Evolutionary conservation across 306 rosid species (phyloP), one percentile per base, ranked within the genome.

Genomic region (Cicer cuneatum): DNA sequence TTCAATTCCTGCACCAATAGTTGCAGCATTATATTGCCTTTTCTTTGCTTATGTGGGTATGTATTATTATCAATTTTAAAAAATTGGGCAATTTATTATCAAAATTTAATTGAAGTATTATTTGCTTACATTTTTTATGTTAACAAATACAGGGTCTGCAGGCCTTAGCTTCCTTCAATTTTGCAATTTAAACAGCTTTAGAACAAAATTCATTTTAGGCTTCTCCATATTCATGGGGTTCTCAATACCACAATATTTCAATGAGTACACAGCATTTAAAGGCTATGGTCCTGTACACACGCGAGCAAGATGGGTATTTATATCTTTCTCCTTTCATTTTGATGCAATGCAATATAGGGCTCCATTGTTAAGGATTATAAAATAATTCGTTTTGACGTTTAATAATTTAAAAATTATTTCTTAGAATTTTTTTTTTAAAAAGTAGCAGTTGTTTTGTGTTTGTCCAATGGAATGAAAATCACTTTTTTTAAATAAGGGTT

Each of bases 41-140:
- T 91, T 93, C 96, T 93, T 93, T 74, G 98, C 98, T 79, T 93
- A 91, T 54, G 97, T 91, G 56, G 98, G 98, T 93, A 85, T 11
- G 98, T 79, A 16, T 72, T 16, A 73, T 37, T 13, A 38, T 69
- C 48, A 80, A 80, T 68, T 33, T 16, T 19, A 71, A 66, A 68
- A 76, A 71, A 12, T 24, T n/a, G 2, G n/a, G 8, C 1, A 11
- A 40, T 2, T 65, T 58, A 15, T 51, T 9, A 9, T 45, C 7
- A 35, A 59, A 46, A 24, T 53, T 60, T 42, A 21, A 78, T 35
- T 61, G 16, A 54, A 51, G 51, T 14, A 71, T 66, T 6, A 40
- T 58, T 59, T 66, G 53, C 16, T 47, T 40, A 33, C 48, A 18
- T 40, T 64, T 41, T 41, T 59, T 60, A 3, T 53, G 53, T 64